Evolutionary conservation across 2,329 filamentous ascomycete species (phyloP), one percentile per base, ranked within the genome.

Genomic region (Alternaria brassicae): DNA sequence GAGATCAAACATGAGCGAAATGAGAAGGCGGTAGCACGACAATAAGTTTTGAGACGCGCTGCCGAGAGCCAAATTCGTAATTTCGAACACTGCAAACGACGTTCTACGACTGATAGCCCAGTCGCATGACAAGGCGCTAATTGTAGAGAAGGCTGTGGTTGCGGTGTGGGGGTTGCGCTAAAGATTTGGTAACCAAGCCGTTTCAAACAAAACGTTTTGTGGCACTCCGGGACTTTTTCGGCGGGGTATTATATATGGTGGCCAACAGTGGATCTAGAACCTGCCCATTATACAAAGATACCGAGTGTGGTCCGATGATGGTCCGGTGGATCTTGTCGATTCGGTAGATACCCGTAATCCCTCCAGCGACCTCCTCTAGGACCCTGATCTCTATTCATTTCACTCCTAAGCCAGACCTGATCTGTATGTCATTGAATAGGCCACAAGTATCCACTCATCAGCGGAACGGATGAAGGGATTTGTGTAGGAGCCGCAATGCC

Each of bases 1-100:
- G 42, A 66, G 66, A 75, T 75, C 72, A 76, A 73, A 76, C 73
- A 58, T 55, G 65, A 60, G 58, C 65, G 72, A 73, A 60, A 74
- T 76, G 67, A 74, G 42, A 44, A 60, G 58, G 61, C 63, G 64
- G 56, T 45, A 66, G 66, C 52, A 58, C 44, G 27, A 40, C 41
- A 21, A 40, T 27, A 36, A 47, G 19, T 41, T 48, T 60, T 56
- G 36, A 28, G 15, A 27, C 30, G 27, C 34, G 40, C 42, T 37
- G 25, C 28, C 28, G 36, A 45, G 21, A 44, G 19, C 12, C 41
- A 13, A 28, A 6, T 9, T 9, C 13, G 12, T 21, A 10, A 25
- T n/a, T n/a, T 48, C 19, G 23, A 49, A 40, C 23, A 23, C 32
- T 30, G 17, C 13, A 37, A 39, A 7, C 37, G 30, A 37, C 2